Evolutionary conservation across 805 yeast genomes (phyloP).

Genomic region (Metschnikowia borealis): DNA sequence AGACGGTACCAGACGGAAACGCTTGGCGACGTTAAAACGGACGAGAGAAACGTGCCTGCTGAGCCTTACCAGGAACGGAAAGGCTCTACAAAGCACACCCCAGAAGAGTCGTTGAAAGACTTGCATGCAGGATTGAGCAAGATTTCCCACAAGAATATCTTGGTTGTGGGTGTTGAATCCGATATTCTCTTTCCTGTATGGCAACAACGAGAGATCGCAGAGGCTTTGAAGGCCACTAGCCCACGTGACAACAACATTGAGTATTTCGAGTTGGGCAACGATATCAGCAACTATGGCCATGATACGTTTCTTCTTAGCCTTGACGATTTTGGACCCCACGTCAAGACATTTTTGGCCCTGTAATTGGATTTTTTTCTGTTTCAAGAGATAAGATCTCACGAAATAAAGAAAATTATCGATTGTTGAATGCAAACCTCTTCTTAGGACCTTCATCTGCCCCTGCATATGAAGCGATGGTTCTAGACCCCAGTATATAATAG

Average conservation of each 20-base stretch:
- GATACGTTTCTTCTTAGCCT: conserved; percentile 83
- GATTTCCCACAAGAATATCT: conserved; percentile 58
- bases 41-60: conserved; percentile 32
- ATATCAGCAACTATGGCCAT: conserved; percentile 81
- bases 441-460: too few relatives aligned
- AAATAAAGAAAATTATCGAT: background rate
- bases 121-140: conserved; percentile 60
- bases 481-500: too few relatives aligned
- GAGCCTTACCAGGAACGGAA: conserved; percentile 55
- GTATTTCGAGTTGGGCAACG: conserved; percentile 73
- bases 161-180: conserved; percentile 89
- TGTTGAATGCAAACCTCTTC: too few relatives aligned
- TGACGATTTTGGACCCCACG: conserved; percentile 76
- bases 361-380: background rate
- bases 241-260: conserved; percentile 36
- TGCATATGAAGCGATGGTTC: too few relatives aligned
- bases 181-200: conserved; percentile 90
- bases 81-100: conserved; percentile 41
- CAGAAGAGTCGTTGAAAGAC: conserved; percentile 58
- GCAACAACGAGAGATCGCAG: conserved; percentile 85
- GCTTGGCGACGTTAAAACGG: conserved; percentile 4
- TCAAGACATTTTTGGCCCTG: conserved; percentile 55
- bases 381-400: too few relatives aligned
- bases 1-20: conserved; percentile 10
- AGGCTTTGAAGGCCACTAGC: conserved; percentile 40